Evolutionary conservation across 148 eudicot genomes (phyloP).

Genomic region (Pouteria glomerata): DNA sequence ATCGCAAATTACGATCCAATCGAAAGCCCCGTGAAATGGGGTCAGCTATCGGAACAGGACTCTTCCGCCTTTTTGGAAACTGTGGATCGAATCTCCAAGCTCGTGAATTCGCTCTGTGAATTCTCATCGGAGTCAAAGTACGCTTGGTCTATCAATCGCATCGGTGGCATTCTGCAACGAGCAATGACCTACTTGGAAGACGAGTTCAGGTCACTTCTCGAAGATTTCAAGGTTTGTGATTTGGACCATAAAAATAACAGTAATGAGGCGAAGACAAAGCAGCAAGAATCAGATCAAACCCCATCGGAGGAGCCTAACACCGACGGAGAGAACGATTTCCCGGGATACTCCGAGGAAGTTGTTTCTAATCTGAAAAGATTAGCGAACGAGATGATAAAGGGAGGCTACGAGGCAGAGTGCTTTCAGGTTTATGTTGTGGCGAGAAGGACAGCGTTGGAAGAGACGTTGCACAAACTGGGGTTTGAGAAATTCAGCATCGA

Average conservation of each 20-base stretch:
- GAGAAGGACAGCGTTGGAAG: slow-evolving; percentile 31
- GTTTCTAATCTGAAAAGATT: slow-evolving; percentile 17
- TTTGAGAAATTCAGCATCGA: slow-evolving; percentile 41
- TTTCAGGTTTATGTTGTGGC: slow-evolving; percentile 24
- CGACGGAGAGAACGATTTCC: slow-evolving; percentile 14
- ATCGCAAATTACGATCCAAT: slow-evolving; percentile 25
- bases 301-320: slow-evolving; percentile 7
- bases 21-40: slow-evolving; percentile 26
- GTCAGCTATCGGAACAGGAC: slow-evolving; percentile 17
- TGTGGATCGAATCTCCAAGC: slow-evolving; percentile 25
- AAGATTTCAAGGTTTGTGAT: slow-evolving; percentile 15
- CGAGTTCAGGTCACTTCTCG: slow-evolving; percentile 35
- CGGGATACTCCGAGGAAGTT: slow-evolving; percentile 34
- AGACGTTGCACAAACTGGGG: slow-evolving; percentile 23
- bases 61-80: slow-evolving; percentile 16
- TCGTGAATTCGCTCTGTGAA: slow-evolving; percentile 13
- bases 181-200: slow-evolving; percentile 47
- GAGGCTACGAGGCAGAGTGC: slow-evolving; percentile 39
- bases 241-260: background rate
- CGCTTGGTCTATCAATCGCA: slow-evolving; percentile 25
- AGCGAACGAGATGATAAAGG: slow-evolving; percentile 19
- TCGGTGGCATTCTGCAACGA: slow-evolving; percentile 34
- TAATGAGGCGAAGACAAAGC: slow-evolving; percentile 12
- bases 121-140: slow-evolving; percentile 24
- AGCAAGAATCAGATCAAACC: slow-evolving; percentile 11